These are phyloP conservation scores for Volvariella surrecta DNA, from an alignment of 1,284 basidiomycete genomes.

Conservation along the genomic window DNA sequence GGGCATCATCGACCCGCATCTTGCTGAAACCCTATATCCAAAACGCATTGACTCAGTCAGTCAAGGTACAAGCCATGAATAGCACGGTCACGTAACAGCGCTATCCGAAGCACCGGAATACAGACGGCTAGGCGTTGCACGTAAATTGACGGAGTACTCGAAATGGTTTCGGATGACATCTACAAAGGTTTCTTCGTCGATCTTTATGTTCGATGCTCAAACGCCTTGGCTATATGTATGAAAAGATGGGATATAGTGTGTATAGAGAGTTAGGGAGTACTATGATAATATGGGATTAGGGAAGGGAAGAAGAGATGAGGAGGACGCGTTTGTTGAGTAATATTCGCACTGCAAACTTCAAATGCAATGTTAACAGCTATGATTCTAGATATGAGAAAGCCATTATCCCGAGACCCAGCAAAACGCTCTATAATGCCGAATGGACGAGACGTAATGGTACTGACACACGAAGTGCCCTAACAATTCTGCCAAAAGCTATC, in stretches of 20 bases:
- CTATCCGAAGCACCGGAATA: conserved; percentile 89
- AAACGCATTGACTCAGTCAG: conserved; percentile 45
- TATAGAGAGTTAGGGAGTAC: conserved; percentile 82
- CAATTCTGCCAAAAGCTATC: background rate
- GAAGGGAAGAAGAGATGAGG: conserved; percentile 67
- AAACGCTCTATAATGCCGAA: conserved; percentile 61
- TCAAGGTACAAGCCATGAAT: conserved; percentile 65
- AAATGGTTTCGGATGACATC: conserved; percentile 68
- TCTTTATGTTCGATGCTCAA: conserved; percentile 82
- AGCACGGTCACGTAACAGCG: conserved; percentile 89
- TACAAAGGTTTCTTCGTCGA: conserved; percentile 85
- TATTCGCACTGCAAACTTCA: background rate
- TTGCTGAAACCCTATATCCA: background rate
- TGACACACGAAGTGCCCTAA: conserved; percentile 60
- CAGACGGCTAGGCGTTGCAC: conserved; percentile 75
- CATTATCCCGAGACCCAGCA: conserved; percentile 55
- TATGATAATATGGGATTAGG: conserved; percentile 70
- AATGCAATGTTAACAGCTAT: background rate
- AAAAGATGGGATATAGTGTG: conserved; percentile 80
- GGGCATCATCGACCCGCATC: background rate
- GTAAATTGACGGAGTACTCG: conserved; percentile 78
- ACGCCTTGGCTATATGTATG: conserved; percentile 83
- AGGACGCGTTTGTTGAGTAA: conserved; percentile 83
- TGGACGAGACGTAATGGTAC: conserved; percentile 67
- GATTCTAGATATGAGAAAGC: conserved; percentile 79